Base-by-base conservation (phyloP, 1,284 basidiomycete genomes). In the Cutaneotrichosporon sp. region DNA sequence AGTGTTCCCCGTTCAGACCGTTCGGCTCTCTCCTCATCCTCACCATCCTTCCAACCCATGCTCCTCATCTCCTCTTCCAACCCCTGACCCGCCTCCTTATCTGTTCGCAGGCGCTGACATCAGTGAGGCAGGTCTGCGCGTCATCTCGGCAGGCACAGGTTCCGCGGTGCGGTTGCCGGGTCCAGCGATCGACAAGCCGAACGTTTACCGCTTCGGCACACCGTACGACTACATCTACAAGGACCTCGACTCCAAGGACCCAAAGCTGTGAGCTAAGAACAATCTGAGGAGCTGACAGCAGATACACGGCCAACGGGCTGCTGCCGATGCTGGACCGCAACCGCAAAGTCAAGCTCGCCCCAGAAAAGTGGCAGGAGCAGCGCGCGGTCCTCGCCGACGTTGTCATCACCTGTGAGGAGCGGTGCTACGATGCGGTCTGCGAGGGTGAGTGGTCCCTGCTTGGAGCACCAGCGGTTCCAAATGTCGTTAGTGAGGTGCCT, bases 341-440 rank as follows among this genome's bases (percentile, higher is more conserved):
- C 83, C 84, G 97, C 65, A 87, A 88, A 65, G 86, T 99, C 66
- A 99, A 99, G 79, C 78, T 84, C 5, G 95, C 96, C 9, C 97
- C 97, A 40, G 94, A 99, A 77, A 86, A 94, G 69, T 99, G 95
- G 94, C 96, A 99, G 73, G 95, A 98, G 61, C 89, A 86, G 62
- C 89, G 84, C 73, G 69, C 69, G 10, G 88, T 88, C 1, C 84
- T 92, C 13, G 92, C 92, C 7, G 97, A 99, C 77, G 86, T 99
- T 16, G 96, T 99, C 16, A 97, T 99, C 71, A 99, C 97, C 4
- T 99, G 97, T 80, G 97, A 99, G 82, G 97, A 99, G 80, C 86
- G 96, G 63, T 99, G 97, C 81, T 99, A 94, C 80, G 97, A 99
- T 77, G 90, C 93, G 3, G 97, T 99, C 21, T 98, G 96, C 76